phyloP scores from a whole-genome alignment of 179 eudicot species.

The Carnegiea gigantea region DNA sequence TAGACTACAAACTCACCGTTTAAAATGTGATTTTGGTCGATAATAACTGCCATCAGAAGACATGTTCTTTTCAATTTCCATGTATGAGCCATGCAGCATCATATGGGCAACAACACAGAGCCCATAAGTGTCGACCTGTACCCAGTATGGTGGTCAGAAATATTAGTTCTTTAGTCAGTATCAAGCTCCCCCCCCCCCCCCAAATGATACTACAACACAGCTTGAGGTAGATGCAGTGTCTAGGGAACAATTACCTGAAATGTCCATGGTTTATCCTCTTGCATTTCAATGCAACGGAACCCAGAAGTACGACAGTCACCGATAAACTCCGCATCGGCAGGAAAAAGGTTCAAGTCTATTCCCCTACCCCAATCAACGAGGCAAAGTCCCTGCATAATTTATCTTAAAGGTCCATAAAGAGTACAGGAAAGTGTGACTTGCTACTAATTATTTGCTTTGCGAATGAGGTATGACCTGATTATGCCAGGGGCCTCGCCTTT shows the following conservation, averaged over 20 bases:
- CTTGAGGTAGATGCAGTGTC: not conserved
- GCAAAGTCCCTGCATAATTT: constrained; percentile 73
- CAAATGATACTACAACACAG: not conserved
- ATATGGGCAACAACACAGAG: constrained; percentile 84
- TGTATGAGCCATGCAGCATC: constrained; percentile 86
- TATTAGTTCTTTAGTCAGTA: not conserved
- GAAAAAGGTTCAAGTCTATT: constrained; percentile 73
- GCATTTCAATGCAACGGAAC: constrained; percentile 90
- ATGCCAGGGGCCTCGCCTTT: constrained; percentile 72
- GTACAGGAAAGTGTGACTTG: not conserved
- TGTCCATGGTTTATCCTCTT: constrained; percentile 83
- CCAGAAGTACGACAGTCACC: constrained; percentile 95
- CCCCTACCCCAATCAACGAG: constrained; percentile 99
- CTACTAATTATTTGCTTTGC: not conserved
- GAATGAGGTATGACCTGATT: constrained; percentile 62
- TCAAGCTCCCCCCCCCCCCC: not conserved
- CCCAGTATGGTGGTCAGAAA: constrained; percentile 4
- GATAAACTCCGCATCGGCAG: constrained; percentile 50
- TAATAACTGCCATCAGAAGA: constrained; percentile 56
- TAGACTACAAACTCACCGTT: constrained; percentile 44
- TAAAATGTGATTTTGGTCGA: constrained; percentile 60
- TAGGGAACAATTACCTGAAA: constrained; percentile 55
- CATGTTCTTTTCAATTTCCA: constrained; percentile 67
- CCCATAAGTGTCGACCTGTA: constrained; percentile 83
- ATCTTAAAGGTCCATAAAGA: constrained; percentile 10